Base-by-base conservation (phyloP, 345 rosid species). In the Brassica carinata region DNA sequence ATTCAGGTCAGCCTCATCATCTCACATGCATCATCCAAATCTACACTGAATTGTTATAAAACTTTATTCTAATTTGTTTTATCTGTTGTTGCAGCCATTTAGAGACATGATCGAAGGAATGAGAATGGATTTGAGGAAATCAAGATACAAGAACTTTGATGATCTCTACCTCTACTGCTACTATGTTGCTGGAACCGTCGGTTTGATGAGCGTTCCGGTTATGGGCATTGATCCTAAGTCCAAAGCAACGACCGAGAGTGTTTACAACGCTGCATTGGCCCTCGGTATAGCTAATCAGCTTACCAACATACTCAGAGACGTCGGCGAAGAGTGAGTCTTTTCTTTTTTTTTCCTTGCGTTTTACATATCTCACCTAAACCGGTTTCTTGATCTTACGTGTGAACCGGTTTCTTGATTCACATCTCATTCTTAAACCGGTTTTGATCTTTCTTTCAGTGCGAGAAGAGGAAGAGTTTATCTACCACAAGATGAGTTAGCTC, bases 41-140 rank as follows among this genome's bases (percentile, higher is more conserved):
- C 61, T 19, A 55, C 58, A 63, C 34, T 7, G 3, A 48, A 53
- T 15, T 55, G 61, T 55, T 5, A 55, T 9, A 51, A 23, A 55
- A 27, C 8, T 9, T 31, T 72, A 15, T 15, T 19, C 7, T 40
- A 15, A 48, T 40, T 45, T 62, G 4, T 64, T 23, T 45, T 0
- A 2, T 45, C n/a, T 48, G 15, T 45, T 45, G 11, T 69, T 75
- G 74, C 86, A 91, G 96, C 96, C 96, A 33, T 91, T 91, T 77
- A 87, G 87, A 85, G 96, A 91, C 62, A 91, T 91, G 94, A 87
- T 91, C 0, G 91, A 91, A 81, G 96, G 96, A 84, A 91, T 91
- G 96, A 84, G 94, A 84, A 80, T 88, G 92, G 96, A 89, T 74
- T 82, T 89, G 73, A 80, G 48, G 86, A 89, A 91, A 66, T 85